Conservation (phyloP, 2,329 filamentous ascomycete genomes). For the Aspergillus tanneri region DNA sequence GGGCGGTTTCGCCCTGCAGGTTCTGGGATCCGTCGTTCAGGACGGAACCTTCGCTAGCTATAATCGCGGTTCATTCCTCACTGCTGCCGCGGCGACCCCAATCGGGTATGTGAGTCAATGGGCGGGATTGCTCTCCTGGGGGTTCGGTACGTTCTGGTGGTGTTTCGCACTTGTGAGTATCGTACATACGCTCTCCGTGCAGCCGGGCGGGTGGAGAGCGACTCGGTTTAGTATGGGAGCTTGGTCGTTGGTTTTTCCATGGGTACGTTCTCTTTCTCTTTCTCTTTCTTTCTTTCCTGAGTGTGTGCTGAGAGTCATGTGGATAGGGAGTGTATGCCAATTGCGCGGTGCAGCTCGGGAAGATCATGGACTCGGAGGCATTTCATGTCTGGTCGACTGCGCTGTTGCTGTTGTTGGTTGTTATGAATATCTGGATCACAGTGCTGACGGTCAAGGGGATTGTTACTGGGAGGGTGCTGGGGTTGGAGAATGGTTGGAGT, state of each 20-base stretch:
- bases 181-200: constrained; percentile 24
- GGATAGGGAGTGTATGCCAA: constrained; percentile 43
- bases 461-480: constrained; percentile 30
- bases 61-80: constrained; percentile 34
- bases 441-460: constrained; percentile 34
- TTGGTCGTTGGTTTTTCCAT: constrained; percentile 43
- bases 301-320: background rate
- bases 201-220: constrained; percentile 20
- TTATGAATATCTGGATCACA: constrained; percentile 34
- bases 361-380: constrained; percentile 39
- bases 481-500: constrained; percentile 29
- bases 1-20: constrained; percentile 41
- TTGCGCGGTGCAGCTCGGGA: constrained; percentile 39
- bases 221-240: constrained; percentile 31
- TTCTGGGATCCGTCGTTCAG: constrained; percentile 36
- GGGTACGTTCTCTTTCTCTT: constrained; percentile 28
- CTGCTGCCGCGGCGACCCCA: constrained; percentile 30
- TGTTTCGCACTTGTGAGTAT: constrained; percentile 41
- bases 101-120: constrained; percentile 40
- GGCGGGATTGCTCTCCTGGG: constrained; percentile 41
- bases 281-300: background rate
- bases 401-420: constrained; percentile 36
- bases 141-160: constrained; percentile 46
- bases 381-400: constrained; percentile 42
- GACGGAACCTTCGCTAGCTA: constrained; percentile 35